These are phyloP conservation scores for Wickerhamiella lipophila DNA, from an alignment of 805 yeast species.

Conservation along the genomic window DNA sequence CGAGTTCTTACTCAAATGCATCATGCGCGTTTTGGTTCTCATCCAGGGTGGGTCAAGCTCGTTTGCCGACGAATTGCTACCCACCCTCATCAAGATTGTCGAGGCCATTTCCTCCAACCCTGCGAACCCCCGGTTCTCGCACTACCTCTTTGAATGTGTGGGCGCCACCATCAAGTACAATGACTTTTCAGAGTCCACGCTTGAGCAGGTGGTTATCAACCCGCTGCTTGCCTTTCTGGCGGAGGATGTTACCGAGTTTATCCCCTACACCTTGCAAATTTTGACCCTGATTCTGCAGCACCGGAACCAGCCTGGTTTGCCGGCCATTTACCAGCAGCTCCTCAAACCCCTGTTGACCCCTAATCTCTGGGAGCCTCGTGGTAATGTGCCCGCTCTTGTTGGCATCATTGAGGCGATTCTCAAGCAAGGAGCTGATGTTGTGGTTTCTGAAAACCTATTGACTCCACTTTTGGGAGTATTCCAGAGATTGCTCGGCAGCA, in stretches of 20 bases:
- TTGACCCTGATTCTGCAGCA: conserved; percentile 62
- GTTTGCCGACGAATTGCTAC: conserved; percentile 34
- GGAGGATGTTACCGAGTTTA: conserved; percentile 83
- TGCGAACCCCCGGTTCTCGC: conserved; percentile 87
- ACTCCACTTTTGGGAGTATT: conserved; percentile 90
- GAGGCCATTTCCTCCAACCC: conserved; percentile 73
- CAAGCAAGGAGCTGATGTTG: conserved; percentile 31
- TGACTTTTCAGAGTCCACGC: conserved; percentile 28
- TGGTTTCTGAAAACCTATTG: conserved; percentile 35
- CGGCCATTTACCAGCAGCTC: conserved; percentile 51
- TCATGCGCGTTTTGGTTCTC: conserved; percentile 70
- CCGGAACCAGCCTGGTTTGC: conserved; percentile 36
- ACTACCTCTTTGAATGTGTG: conserved; percentile 78
- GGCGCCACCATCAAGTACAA: conserved; percentile 56
- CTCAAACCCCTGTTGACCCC: conserved; percentile 79
- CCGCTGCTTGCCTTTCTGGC: conserved; percentile 53
- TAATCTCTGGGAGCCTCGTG: conserved; percentile 83
- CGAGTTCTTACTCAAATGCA: conserved; percentile 80
- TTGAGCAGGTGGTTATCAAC: conserved; percentile 50
- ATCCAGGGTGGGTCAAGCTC: conserved; percentile 39
- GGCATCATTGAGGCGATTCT: conserved; percentile 62
- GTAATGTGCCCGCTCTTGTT: conserved; percentile 87
- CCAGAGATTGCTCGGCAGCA: conserved; percentile 82
- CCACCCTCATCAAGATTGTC: conserved; percentile 58
- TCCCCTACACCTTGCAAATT: conserved; percentile 88